Conservation (phyloP, 768 basidiomycete species). For the Lyophyllum shimeji region DNA sequence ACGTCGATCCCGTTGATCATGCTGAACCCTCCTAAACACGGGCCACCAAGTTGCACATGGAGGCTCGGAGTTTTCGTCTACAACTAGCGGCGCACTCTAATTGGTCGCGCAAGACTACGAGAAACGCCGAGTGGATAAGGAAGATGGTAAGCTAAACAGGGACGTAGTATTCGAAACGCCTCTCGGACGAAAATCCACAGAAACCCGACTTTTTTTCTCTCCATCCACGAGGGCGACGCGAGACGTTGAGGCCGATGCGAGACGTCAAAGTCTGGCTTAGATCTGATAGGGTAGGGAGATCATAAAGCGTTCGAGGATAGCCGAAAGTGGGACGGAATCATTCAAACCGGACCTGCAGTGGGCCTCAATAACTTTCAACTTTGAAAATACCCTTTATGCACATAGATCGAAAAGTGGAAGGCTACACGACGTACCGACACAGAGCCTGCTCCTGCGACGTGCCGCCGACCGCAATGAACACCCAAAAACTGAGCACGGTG, state of each 20-base stretch:
- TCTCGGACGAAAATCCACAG: slow-evolving; percentile 15
- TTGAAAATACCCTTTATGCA: neutral
- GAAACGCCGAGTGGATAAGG: slow-evolving; percentile 6
- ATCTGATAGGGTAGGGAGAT: neutral
- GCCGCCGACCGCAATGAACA: neutral
- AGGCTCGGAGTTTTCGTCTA: too few relatives aligned
- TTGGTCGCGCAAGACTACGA: too few relatives aligned
- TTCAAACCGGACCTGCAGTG: slow-evolving; percentile 1
- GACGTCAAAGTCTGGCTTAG: neutral
- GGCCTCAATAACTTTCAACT: neutral
- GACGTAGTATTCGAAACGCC: neutral
- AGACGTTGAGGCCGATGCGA: neutral
- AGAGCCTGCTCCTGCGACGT: neutral
- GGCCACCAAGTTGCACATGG: neutral
- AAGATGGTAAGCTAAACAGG: slow-evolving; percentile 5
- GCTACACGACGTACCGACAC: neutral
- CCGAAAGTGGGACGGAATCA: slow-evolving; percentile 3
- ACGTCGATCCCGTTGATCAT: slow-evolving; percentile 6
- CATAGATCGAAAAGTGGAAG: neutral
- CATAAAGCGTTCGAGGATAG: neutral
- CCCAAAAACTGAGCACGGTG: neutral
- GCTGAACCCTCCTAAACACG: neutral
- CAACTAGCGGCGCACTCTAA: neutral
- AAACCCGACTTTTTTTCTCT: slow-evolving; percentile 1
- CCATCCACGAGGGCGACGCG: too few relatives aligned